A percentile compares a stretch with the other conserved stretches of the same genome.
Conservation (phyloP, 495 filamentous ascomycete species). For the Aspergillus saccharolyticus region DNA sequence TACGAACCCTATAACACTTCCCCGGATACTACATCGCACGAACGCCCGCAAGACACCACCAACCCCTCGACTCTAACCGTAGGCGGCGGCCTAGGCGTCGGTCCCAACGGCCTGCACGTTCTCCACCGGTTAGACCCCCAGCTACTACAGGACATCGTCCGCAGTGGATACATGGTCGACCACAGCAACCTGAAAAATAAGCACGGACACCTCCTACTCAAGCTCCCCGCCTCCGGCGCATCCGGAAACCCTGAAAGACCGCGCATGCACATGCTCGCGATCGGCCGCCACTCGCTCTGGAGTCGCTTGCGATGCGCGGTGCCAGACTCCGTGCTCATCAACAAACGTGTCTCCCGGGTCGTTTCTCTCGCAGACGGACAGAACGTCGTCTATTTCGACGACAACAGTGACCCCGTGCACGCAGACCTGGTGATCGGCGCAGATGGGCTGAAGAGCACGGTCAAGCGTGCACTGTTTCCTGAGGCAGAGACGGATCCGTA, state of each 20-base stretch:
- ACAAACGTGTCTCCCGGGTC: constrained; percentile 25
- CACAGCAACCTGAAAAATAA: constrained; percentile 35
- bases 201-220: constrained; percentile 29
- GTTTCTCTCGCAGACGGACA: constrained; percentile 14
- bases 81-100: constrained; percentile 47
- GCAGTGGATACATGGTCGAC: constrained; percentile 32
- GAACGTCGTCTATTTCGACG: constrained; percentile 27
- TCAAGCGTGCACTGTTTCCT: constrained; percentile 42
- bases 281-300: constrained; percentile 36
- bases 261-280: constrained; percentile 28
- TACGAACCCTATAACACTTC: constrained; percentile 36
- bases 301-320: constrained; percentile 24
- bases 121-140: constrained; percentile 34
- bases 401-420: constrained; percentile 28
- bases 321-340: constrained; percentile 27
- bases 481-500: constrained; percentile 29
- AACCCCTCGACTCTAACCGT: constrained; percentile 34
- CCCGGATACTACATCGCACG: constrained; percentile 17
- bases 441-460: constrained; percentile 52
- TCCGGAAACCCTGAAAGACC: background rate
- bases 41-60: constrained; percentile 12
- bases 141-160: constrained; percentile 32
- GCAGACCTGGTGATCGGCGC: constrained; percentile 57
- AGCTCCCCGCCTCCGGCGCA: constrained; percentile 12
- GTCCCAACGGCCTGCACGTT: constrained; percentile 47